Conservation (phyloP, 2,329 filamentous ascomycete species). For the Neurospora crassa region DNA sequence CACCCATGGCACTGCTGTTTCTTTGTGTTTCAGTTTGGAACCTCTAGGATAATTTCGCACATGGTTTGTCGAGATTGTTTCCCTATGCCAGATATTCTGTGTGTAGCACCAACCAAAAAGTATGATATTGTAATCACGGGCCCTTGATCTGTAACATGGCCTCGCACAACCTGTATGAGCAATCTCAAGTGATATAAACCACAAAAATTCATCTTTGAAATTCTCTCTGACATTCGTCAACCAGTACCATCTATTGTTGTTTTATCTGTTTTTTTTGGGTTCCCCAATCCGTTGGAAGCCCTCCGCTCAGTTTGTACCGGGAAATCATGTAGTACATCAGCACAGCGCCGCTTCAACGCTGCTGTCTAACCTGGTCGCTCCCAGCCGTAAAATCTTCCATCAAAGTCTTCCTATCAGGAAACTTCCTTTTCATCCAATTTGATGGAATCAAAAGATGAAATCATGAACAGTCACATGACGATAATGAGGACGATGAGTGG, state of each 20-base stretch:
- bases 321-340: background rate
- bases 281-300: background rate
- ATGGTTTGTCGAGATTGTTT: background rate
- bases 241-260: background rate
- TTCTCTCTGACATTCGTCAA: background rate
- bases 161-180: background rate
- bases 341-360: background rate
- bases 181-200: background rate
- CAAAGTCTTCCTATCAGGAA: background rate
- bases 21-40: background rate
- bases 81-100: background rate
- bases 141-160: too few species aligned
- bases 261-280: background rate
- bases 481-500: background rate
- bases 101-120: background rate
- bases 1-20: background rate
- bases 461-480: background rate
- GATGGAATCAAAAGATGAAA: background rate
- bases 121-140: too few species aligned
- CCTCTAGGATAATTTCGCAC: background rate
- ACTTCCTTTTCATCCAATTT: background rate
- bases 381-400: background rate
- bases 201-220: background rate
- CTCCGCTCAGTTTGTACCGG: background rate
- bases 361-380: background rate